phyloP scores from a whole-genome alignment of 2,329 filamentous ascomycete genomes.

The Colletotrichum shisoi region DNA sequence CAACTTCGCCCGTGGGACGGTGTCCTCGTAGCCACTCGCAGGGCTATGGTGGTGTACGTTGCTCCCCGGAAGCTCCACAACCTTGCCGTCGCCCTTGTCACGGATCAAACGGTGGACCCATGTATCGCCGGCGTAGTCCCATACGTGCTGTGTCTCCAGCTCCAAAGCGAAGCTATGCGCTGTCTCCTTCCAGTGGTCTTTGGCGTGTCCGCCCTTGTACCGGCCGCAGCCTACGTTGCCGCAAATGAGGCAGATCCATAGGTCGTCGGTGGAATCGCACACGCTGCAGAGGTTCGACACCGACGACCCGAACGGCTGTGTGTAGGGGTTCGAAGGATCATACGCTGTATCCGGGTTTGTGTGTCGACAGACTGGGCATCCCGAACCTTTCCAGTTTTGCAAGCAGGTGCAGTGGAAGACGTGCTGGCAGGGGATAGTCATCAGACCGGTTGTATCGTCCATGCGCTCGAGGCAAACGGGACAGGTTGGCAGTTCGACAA shows the following conservation, averaged over 20 bases:
- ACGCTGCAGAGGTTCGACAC: conserved; percentile 78
- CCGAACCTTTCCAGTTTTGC: conserved; percentile 93
- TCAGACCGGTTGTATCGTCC: conserved; percentile 93
- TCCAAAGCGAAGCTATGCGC: conserved; percentile 93
- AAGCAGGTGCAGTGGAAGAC: conserved; percentile 97
- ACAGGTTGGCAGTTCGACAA: conserved; percentile 92
- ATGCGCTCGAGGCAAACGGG: conserved; percentile 96
- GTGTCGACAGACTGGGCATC: conserved; percentile 93
- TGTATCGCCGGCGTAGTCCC: conserved; percentile 95
- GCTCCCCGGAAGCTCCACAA: conserved; percentile 82
- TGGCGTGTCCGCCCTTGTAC: conserved; percentile 92
- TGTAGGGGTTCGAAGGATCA: conserved; percentile 59
- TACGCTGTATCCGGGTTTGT: conserved; percentile 63
- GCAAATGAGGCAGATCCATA: conserved; percentile 96
- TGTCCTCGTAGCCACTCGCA: conserved; percentile 63
- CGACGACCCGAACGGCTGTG: conserved; percentile 65
- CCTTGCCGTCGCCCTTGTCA: conserved; percentile 89
- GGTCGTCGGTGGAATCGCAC: conserved; percentile 80
- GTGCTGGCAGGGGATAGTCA: conserved; percentile 96
- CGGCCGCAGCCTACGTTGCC: conserved; percentile 91
- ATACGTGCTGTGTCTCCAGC: conserved; percentile 90
- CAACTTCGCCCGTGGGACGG: conserved; percentile 73
- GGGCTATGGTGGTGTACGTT: conserved; percentile 43
- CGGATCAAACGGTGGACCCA: conserved; percentile 97
- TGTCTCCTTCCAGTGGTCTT: conserved; percentile 90